A percentile compares a stretch with the other conserved stretches of the same genome.
These are phyloP conservation scores for Eimeria necatrix DNA, from an alignment of 169 alveolate species.

Conservation along the genomic window DNA sequence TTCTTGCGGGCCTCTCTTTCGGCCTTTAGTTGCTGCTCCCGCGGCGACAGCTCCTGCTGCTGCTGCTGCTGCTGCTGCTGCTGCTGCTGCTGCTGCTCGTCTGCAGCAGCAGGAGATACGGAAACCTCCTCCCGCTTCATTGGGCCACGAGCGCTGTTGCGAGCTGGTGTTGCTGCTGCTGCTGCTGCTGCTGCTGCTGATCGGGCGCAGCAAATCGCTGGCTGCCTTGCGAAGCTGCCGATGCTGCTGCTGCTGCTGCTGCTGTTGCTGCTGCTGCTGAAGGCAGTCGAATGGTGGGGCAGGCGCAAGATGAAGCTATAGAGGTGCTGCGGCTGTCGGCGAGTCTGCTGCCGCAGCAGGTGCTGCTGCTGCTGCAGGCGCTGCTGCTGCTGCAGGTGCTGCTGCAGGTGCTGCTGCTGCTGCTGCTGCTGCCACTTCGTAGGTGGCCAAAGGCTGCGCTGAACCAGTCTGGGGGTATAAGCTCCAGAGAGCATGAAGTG, in stretches of 20 bases:
- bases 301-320: background rate
- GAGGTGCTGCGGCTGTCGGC: no score
- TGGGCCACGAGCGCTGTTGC: background rate
- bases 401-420: background rate
- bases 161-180: background rate
- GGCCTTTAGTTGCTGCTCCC: background rate
- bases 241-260: background rate
- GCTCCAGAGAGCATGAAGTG: slow-evolving; percentile 11
- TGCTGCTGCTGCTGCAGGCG: no score
- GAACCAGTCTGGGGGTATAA: background rate
- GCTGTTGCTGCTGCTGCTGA: slow-evolving; percentile 8
- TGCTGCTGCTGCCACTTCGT: background rate
- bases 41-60: slow-evolving; percentile 21
- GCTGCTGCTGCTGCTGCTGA: slow-evolving; percentile 51
- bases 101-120: slow-evolving; percentile 21
- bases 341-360: no score
- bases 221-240: no score
- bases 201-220: background rate
- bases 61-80: background rate
- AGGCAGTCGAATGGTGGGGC: background rate
- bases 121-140: slow-evolving; percentile 25
- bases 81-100: background rate
- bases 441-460: background rate
- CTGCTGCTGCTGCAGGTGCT: background rate
- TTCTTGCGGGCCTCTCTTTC: slow-evolving; percentile 51